A percentile compares a stretch with the other conserved stretches of the same genome.
These are phyloP conservation scores for Schwanniomyces polymorphus DNA, from an alignment of 805 yeast species.

Conservation along the genomic window DNA sequence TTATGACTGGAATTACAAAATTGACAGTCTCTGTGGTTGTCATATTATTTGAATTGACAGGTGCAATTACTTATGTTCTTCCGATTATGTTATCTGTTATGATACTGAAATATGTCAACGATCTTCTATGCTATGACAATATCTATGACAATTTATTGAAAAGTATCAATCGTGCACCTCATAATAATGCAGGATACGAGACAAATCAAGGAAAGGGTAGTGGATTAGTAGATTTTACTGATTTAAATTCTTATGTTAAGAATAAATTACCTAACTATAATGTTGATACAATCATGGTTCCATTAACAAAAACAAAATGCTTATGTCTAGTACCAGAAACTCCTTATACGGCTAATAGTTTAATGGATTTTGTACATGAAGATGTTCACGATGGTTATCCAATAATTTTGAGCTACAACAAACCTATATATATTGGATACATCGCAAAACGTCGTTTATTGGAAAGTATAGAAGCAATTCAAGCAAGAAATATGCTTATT, in stretches of 20 bases:
- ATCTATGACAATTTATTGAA: conserved; percentile 55
- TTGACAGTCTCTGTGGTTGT: conserved; percentile 81
- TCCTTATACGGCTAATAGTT: conserved; percentile 20
- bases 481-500: conserved; percentile 6
- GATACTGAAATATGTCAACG: conserved; percentile 71
- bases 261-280: conserved; percentile 33
- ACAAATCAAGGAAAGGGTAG: conserved; percentile 37
- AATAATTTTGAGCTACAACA: conserved; percentile 20
- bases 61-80: conserved; percentile 78
- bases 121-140: conserved; percentile 55
- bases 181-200: not conserved
- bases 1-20: conserved; percentile 77
- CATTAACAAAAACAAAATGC: conserved; percentile 25
- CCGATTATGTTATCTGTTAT: conserved; percentile 87
- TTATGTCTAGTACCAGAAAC: conserved; percentile 21
- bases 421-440: conserved; percentile 35
- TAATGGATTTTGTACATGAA: conserved; percentile 22
- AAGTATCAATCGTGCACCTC: not conserved
- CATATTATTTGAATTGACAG: conserved; percentile 78
- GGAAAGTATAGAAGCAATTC: conserved; percentile 7
- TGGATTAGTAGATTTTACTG: conserved; percentile 35
- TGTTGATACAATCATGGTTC: conserved; percentile 28
- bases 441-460: conserved; percentile 27
- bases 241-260: conserved; percentile 24
- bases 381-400: conserved; percentile 46